Percentiles rank a stretch among this genome's conserved stretches.
These are phyloP conservation scores for Penicillium capsulatum DNA, from an alignment of 2,329 filamentous ascomycete genomes.

Conservation along the genomic window DNA sequence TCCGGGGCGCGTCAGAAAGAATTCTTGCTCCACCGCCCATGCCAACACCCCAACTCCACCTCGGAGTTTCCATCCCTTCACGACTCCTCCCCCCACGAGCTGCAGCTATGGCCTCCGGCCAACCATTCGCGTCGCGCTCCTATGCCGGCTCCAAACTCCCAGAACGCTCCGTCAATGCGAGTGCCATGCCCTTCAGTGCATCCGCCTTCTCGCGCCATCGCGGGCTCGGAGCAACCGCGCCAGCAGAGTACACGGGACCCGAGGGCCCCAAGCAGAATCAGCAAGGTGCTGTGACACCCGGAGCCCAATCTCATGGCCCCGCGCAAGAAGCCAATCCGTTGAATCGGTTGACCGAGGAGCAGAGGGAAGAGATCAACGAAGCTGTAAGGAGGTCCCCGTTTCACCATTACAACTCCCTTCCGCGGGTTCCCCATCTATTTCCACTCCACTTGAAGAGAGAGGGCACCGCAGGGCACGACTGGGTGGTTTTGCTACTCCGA, in stretches of 20 bases:
- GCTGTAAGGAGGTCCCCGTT: slow-evolving; percentile 58
- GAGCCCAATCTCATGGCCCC: slow-evolving; percentile 41
- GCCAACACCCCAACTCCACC: slow-evolving; percentile 15
- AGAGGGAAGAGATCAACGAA: slow-evolving; percentile 88
- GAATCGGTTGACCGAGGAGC: slow-evolving; percentile 71
- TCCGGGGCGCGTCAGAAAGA: slow-evolving; percentile 22
- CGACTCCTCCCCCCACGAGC: slow-evolving; percentile 5
- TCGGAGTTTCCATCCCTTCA: slow-evolving; percentile 7
- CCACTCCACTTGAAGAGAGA: too few species aligned
- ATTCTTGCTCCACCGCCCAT: slow-evolving; percentile 23
- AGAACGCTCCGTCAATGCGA: slow-evolving; percentile 43
- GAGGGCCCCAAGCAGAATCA: slow-evolving; percentile 28
- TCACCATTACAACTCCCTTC: too few species aligned
- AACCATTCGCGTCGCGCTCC: slow-evolving; percentile 53
- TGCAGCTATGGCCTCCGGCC: slow-evolving; percentile 49
- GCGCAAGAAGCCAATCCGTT: slow-evolving; percentile 49
- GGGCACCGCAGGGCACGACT: too few species aligned
- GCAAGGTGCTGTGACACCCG: slow-evolving; percentile 34
- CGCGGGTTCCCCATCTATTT: too few species aligned
- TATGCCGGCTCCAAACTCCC: slow-evolving; percentile 53
- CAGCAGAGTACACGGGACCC: slow-evolving; percentile 25
- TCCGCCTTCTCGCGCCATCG: slow-evolving; percentile 43
- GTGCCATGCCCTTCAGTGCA: slow-evolving; percentile 43
- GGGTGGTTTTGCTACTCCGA: too few species aligned
- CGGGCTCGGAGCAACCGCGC: slow-evolving; percentile 27